Conservation (phyloP, 177 flowering plant species). For the Tripterygium wilfordii region DNA sequence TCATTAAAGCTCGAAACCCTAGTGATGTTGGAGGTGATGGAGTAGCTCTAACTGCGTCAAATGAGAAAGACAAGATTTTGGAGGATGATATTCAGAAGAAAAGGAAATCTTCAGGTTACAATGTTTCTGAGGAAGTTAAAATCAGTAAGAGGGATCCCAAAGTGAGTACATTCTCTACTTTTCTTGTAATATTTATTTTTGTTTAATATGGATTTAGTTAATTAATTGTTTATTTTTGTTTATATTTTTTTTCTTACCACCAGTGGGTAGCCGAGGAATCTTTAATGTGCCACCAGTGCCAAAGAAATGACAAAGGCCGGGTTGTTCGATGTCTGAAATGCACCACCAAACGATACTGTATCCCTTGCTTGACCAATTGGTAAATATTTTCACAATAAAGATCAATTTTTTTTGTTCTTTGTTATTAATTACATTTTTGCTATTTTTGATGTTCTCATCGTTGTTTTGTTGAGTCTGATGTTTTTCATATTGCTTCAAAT, state of each 20-base stretch:
- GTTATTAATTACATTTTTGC: background rate
- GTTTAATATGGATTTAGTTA: background rate
- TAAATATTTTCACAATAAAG: background rate
- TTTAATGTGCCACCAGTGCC: constrained; percentile 50
- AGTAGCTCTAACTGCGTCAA: no score
- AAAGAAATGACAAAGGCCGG: constrained; percentile 38
- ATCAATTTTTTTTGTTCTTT: background rate
- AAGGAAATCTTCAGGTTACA: no score
- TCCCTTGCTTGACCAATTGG: constrained; percentile 25
- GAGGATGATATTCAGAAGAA: no score
- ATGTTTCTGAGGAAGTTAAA: no score
- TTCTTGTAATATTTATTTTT: background rate
- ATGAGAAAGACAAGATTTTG: no score
- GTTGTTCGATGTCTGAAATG: constrained; percentile 32
- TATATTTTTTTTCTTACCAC: background rate
- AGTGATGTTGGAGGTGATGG: no score
- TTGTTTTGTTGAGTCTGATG: no score
- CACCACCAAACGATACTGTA: constrained; percentile 27
- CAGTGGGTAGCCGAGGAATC: constrained; percentile 7
- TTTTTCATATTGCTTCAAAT: no score
- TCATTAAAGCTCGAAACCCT: no score
- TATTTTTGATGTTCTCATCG: background rate
- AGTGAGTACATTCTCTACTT: no score
- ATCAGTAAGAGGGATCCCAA: no score
- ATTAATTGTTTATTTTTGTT: background rate